Conservation (phyloP, 2,329 filamentous ascomycete genomes). For the Aspergillus sp. region DNA sequence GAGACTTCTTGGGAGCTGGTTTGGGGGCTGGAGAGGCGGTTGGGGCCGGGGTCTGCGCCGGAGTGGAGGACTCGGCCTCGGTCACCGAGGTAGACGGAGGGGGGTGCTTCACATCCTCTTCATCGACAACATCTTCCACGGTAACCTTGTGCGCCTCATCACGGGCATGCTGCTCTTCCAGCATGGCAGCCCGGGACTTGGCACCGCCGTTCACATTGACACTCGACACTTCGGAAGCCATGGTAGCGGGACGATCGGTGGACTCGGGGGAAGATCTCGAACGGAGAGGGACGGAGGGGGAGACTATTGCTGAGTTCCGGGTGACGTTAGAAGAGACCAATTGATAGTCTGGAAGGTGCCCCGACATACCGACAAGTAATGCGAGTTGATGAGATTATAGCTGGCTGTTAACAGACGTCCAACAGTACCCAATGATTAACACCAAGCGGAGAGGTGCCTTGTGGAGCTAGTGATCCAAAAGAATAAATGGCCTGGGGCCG, state of each 20-base stretch:
- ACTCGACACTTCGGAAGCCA: constrained; percentile 38
- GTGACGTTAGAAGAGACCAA: neutral
- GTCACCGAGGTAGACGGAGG: constrained; percentile 50
- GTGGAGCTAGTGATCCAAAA: neutral
- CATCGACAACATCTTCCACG: constrained; percentile 79
- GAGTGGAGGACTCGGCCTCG: constrained; percentile 33
- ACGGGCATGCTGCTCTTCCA: constrained; percentile 56
- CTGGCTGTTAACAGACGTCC: neutral
- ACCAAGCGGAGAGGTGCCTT: too few species aligned
- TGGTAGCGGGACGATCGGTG: constrained; percentile 19
- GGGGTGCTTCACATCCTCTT: constrained; percentile 68
- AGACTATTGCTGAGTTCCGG: neutral
- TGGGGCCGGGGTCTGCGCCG: constrained; percentile 27
- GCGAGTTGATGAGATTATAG: constrained; percentile 4
- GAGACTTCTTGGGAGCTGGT: constrained; percentile 41
- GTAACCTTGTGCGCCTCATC: constrained; percentile 63
- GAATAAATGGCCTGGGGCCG: neutral
- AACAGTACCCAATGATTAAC: neutral
- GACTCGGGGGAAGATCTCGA: neutral
- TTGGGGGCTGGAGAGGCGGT: constrained; percentile 45
- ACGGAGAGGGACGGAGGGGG: neutral
- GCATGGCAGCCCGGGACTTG: constrained; percentile 55
- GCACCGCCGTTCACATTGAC: constrained; percentile 36
- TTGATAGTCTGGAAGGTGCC: neutral
- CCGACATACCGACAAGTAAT: neutral